phyloP scores from a whole-genome alignment of 2,329 filamentous ascomycete genomes.

The Penicillium occitanis region DNA sequence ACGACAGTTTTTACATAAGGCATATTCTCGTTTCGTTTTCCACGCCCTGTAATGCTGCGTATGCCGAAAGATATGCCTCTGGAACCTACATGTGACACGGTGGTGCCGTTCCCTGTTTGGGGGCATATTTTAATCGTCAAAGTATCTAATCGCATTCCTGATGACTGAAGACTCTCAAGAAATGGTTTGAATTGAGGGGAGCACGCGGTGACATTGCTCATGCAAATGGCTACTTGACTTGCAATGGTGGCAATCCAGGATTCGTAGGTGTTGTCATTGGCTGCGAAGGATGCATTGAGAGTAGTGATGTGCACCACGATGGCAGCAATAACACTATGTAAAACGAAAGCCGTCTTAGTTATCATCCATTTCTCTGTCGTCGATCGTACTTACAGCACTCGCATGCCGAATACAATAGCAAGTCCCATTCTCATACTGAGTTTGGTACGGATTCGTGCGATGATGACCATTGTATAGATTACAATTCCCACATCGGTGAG shows the following conservation, averaged over 20 bases:
- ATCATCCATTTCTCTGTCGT: not conserved
- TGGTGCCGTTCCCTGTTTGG: constrained; percentile 12
- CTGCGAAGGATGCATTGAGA: constrained; percentile 19
- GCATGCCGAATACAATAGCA: constrained; percentile 26
- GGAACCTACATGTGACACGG: constrained; percentile 16
- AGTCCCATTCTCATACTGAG: constrained; percentile 24
- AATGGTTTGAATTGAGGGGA: constrained; percentile 35
- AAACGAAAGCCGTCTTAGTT: not conserved
- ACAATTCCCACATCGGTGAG: constrained; percentile 29
- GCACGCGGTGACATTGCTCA: constrained; percentile 34
- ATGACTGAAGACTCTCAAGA: constrained; percentile 32
- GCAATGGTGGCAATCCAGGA: constrained; percentile 26
- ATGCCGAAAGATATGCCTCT: constrained; percentile 23
- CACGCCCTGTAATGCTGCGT: constrained; percentile 20
- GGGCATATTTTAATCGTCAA: constrained; percentile 21
- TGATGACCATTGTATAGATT: constrained; percentile 27
- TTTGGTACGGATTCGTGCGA: constrained; percentile 28
- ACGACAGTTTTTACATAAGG: constrained; percentile 17
- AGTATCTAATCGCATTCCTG: constrained; percentile 29
- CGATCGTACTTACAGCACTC: constrained; percentile 27
- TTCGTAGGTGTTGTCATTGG: constrained; percentile 26
- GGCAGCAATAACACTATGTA: constrained; percentile 28
- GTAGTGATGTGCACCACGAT: constrained; percentile 28
- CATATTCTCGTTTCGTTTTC: constrained; percentile 9
- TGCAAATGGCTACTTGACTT: constrained; percentile 23